Base-by-base conservation (phyloP, 352 stramenopile genomes). In the Pythium pectinolyticum region DNA sequence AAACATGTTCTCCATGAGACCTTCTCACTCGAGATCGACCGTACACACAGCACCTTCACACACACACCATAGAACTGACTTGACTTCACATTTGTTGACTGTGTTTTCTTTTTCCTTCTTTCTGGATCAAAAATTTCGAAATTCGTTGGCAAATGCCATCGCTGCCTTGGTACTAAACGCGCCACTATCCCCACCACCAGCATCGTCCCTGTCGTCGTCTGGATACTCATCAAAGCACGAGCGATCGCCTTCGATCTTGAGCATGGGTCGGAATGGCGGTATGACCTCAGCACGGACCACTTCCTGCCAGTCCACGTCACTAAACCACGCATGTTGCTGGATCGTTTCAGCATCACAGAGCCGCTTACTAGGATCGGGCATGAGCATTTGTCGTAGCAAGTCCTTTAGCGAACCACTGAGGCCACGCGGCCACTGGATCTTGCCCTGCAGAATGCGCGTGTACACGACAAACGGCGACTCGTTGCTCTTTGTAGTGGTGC, bases 401-500 rank as follows among this genome's bases (percentile, higher is more conserved):
- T 91, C 78, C 61, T 82, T 84, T 25, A 88, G 70, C 6, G 64
- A 28, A 17, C 47, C 35, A 15, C 74, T 58, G 52, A 88, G 73
- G 50, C 77, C 71, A 64, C 75, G 70, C 19, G 76, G 67, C 76
- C 74, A 86, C 58, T 75, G 67, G 37, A 92, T 69, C 37, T 82
- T 73, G 14, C 84, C 80, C 27, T 82, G 71, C 0, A 90, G 58
- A 30, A 98, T 97, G 14, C 84, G 77, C 46, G 77, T 90, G 62
- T 91, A 93, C 27, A 95, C 79, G 53, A 88, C 79, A 60, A 95
- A 97, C 47, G 95, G 86, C 25, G 84, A 79, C 45, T 98, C 94
- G 41, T 81, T 69, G 25, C 90, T 87, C 8, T 81, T 77, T 25
- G 25, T 43, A 12, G 22, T 27, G 28, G 11, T 48, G 25, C 35